phyloP scores from a whole-genome alignment of 352 stramenopile genomes.

The Globisporangium irregulare region DNA sequence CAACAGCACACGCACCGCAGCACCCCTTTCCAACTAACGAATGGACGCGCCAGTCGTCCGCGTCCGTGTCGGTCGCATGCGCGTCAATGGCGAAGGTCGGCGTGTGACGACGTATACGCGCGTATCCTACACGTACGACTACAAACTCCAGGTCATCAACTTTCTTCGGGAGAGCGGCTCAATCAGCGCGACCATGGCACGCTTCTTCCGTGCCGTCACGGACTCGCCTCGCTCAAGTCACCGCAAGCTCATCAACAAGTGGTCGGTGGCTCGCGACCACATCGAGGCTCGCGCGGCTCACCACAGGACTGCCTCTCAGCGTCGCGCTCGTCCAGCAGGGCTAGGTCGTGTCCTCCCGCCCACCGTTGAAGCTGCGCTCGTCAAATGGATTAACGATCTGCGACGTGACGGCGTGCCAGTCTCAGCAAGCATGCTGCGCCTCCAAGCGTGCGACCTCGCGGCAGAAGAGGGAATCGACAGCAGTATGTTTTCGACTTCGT shows the following conservation, averaged over 20 bases:
- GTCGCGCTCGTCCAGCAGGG: neutral
- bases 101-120: neutral
- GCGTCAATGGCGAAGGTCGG: neutral
- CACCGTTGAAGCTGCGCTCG: neutral
- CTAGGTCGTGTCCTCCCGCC: neutral
- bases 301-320: neutral
- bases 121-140: neutral
- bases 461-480: neutral
- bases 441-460: neutral
- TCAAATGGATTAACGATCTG: conserved; percentile 15
- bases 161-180: neutral
- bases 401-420: conserved; percentile 10
- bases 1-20: conserved; percentile 2
- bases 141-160: conserved; percentile 4
- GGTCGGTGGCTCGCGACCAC: neutral
- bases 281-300: conserved; percentile 2
- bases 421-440: conserved; percentile 4
- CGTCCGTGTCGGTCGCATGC: neutral
- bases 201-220: neutral
- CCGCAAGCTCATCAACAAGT: conserved; percentile 16
- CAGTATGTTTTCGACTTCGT: neutral
- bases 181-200: conserved; percentile 2
- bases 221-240: neutral
- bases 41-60: neutral
- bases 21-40: neutral